These are phyloP conservation scores for Metschnikowia anglica DNA, from an alignment of 805 yeast species.

Conservation along the genomic window DNA sequence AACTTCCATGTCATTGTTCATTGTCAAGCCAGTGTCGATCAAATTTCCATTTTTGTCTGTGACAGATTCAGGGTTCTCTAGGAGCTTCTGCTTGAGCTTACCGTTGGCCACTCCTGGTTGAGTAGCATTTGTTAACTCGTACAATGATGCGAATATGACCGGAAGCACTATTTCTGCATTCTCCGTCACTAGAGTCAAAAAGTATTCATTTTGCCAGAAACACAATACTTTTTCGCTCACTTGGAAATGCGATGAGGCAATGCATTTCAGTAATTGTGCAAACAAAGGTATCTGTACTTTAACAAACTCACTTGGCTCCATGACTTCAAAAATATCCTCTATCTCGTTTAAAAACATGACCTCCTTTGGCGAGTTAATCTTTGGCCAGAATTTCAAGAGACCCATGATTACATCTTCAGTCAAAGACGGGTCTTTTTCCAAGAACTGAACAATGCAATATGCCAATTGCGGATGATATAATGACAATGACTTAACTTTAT, in stretches of 20 bases:
- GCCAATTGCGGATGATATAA: conserved; percentile 96
- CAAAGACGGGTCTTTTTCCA: conserved; percentile 87
- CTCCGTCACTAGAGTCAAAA: conserved; percentile 85
- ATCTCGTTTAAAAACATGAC: conserved; percentile 93
- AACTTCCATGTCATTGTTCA: conserved; percentile 22
- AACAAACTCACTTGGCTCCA: conserved; percentile 88
- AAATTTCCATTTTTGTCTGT: conserved; percentile 45
- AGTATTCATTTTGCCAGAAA: conserved; percentile 93
- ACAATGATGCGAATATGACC: conserved; percentile 83
- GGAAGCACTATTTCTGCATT: conserved; percentile 91
- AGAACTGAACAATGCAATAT: conserved; percentile 92
- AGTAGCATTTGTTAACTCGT: conserved; percentile 66
- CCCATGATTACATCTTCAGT: conserved; percentile 98
- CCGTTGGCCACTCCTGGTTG: conserved; percentile 46
- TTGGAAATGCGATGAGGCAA: conserved; percentile 93
- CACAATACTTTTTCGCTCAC: conserved; percentile 93
- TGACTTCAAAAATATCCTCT: conserved; percentile 94
- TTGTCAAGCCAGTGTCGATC: conserved; percentile 35
- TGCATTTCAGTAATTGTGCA: conserved; percentile 91
- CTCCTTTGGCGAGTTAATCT: conserved; percentile 90
- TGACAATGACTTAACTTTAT: conserved; percentile 84
- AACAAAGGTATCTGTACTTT: conserved; percentile 91
- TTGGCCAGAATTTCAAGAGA: conserved; percentile 92
- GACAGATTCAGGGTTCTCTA: conserved; percentile 37
- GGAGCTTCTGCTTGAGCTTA: conserved; percentile 36